Evolutionary conservation across 2,329 filamentous ascomycete species (phyloP).

Genomic region (Colletotrichum paranaense): DNA sequence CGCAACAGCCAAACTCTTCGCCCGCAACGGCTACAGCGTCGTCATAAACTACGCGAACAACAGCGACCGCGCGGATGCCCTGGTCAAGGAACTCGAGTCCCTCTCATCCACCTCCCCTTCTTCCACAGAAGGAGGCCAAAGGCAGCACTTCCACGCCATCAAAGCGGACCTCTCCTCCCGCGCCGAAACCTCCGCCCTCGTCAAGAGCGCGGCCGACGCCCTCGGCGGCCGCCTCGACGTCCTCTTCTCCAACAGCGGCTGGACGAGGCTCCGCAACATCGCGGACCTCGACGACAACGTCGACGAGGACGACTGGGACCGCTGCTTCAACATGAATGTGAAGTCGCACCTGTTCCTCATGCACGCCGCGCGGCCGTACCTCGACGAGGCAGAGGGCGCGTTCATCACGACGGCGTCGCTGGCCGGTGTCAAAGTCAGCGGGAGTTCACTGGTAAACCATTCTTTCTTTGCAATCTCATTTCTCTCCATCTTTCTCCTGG

Average conservation of each 20-base stretch:
- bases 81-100: conserved; percentile 62
- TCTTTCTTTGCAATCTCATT: no score
- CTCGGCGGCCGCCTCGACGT: conserved; percentile 76
- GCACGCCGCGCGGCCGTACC: conserved; percentile 53
- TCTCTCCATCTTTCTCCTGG: no score
- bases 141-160: conserved; percentile 59
- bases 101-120: conserved; percentile 40
- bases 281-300: conserved; percentile 59
- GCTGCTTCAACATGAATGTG: conserved; percentile 61
- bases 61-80: conserved; percentile 63
- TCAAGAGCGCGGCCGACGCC: conserved; percentile 67
- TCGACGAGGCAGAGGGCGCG: conserved; percentile 61
- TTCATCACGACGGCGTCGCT: conserved; percentile 75
- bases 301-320: conserved; percentile 59
- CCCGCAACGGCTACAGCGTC: conserved; percentile 70
- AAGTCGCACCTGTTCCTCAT: conserved; percentile 61
- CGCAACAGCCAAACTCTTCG: conserved; percentile 69
- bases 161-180: conserved; percentile 74
- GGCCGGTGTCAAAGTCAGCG: conserved; percentile 72
- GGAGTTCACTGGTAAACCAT: conserved; percentile 63
- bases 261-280: conserved; percentile 60
- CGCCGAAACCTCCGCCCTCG: conserved; percentile 67
- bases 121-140: conserved; percentile 41
- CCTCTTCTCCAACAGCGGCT: conserved; percentile 79
- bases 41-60: conserved; percentile 74